These are phyloP conservation scores for Dipteronia sinensis DNA, from an alignment of 345 rosid genomes.

Conservation along the genomic window DNA sequence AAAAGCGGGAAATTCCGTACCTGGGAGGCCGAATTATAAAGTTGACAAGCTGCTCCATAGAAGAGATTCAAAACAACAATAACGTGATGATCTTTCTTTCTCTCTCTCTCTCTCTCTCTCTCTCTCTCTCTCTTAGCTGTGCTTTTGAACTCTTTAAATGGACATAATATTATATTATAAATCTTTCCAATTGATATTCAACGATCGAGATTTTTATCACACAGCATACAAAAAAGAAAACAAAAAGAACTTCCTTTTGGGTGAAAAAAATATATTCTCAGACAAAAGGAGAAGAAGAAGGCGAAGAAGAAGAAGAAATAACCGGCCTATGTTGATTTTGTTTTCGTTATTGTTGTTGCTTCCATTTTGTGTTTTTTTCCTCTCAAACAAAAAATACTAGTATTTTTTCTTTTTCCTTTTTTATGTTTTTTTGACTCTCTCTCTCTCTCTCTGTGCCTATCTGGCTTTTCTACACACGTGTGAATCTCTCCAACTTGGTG, in stretches of 20 bases:
- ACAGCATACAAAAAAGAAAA: background rate
- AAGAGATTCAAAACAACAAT: slow-evolving; percentile 26
- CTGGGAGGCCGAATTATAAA: slow-evolving; percentile 98
- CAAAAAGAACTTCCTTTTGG: background rate
- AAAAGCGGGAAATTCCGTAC: slow-evolving; percentile 33
- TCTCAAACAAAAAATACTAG: background rate
- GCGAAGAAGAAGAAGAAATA: too few species aligned
- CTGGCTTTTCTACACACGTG: slow-evolving; percentile 16
- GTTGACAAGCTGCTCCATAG: slow-evolving; percentile 91
- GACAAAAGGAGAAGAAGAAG: slow-evolving; percentile 12
- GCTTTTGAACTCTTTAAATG: background rate
- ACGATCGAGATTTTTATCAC: background rate
- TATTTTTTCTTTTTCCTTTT: too few species aligned
- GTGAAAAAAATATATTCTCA: slow-evolving; percentile 14
- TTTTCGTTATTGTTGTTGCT: slow-evolving; percentile 6
- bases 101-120: too few species aligned
- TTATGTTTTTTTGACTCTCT: background rate
- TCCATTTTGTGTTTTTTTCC: slow-evolving; percentile 21
- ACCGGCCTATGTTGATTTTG: slow-evolving; percentile 10
- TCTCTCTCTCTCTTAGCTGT: slow-evolving; percentile 9
- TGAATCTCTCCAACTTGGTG: background rate
- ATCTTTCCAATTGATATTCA: background rate
- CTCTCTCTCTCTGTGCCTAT: background rate
- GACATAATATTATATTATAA: background rate
- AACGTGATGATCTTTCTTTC: slow-evolving; percentile 10